Percentiles rank a stretch among this genome's conserved stretches.
Evolutionary conservation across 192 early-diverging fungal species (phyloP).

Genomic region (Geranomyces michiganensis): DNA sequence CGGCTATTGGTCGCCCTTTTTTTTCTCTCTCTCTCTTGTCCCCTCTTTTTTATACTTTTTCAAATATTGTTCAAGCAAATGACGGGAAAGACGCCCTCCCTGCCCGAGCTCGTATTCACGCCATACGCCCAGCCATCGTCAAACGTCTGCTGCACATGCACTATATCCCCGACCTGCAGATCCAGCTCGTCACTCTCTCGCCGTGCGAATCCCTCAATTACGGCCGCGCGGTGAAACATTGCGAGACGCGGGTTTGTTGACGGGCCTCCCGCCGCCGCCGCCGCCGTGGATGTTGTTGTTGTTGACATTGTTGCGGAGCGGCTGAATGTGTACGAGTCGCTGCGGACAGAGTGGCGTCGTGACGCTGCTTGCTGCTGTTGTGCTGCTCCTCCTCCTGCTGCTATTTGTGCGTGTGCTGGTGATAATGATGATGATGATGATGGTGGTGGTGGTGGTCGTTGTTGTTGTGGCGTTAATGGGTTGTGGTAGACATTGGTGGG

Average conservation of each 20-base stretch:
- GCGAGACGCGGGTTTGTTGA: background rate
- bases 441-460: background rate
- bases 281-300: background rate
- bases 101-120: slow-evolving; percentile 16
- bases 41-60: too few species aligned
- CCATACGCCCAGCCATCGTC: slow-evolving; percentile 40
- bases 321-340: slow-evolving; percentile 9
- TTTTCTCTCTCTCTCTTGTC: too few species aligned
- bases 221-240: slow-evolving; percentile 17
- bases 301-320: background rate
- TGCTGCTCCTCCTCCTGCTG: background rate
- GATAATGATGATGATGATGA: background rate
- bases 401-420: background rate
- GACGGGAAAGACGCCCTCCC: slow-evolving; percentile 29
- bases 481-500: too few species aligned
- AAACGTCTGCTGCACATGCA: slow-evolving; percentile 31
- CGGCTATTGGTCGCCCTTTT: too few species aligned
- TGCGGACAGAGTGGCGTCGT: slow-evolving; percentile 12
- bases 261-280: too few species aligned
- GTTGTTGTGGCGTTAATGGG: too few species aligned
- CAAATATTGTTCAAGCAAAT: slow-evolving; percentile 25
- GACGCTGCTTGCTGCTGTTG: background rate
- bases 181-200: slow-evolving; percentile 18
- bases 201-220: slow-evolving; percentile 15
- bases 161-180: slow-evolving; percentile 18